Percentiles rank a stretch among this genome's conserved stretches.
These are phyloP conservation scores for Staphylotrichum tortipilum DNA, from an alignment of 495 filamentous ascomycete species.

Conservation along the genomic window DNA sequence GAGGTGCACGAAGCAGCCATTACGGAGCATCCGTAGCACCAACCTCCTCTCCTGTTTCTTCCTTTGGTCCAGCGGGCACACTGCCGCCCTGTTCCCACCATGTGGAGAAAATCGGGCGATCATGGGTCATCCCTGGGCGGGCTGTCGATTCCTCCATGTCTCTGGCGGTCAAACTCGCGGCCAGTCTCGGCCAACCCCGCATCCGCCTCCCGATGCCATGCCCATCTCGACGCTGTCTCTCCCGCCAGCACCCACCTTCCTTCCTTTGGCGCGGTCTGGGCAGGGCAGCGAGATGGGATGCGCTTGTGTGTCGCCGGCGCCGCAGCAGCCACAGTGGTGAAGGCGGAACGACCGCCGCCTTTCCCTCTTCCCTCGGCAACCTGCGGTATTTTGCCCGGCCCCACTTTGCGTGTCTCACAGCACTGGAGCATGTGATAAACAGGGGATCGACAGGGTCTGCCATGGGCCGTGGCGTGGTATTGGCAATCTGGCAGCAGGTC, in stretches of 20 bases:
- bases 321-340: neutral
- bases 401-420: neutral
- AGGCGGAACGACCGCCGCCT: neutral
- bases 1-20: no score
- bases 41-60: no score
- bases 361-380: constrained; percentile 4
- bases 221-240: no score
- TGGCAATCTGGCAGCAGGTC: neutral
- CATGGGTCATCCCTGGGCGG: constrained; percentile 2
- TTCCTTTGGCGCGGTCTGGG: no score
- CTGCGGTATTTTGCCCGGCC: neutral
- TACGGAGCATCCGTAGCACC: no score
- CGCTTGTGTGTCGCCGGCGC: no score
- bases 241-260: no score
- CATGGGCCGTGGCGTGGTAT: neutral
- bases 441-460: neutral
- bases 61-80: no score
- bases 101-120: neutral
- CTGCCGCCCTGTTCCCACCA: neutral
- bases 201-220: no score
- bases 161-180: neutral
- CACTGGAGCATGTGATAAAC: constrained; percentile 12
- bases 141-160: neutral
- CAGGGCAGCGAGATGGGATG: no score
- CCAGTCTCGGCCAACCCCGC: constrained; percentile 7